Percentiles rank a stretch among this genome's conserved stretches.
These are phyloP conservation scores for Helotiales sp. DNA, from an alignment of 2,329 filamentous ascomycete genomes.

Conservation along the genomic window DNA sequence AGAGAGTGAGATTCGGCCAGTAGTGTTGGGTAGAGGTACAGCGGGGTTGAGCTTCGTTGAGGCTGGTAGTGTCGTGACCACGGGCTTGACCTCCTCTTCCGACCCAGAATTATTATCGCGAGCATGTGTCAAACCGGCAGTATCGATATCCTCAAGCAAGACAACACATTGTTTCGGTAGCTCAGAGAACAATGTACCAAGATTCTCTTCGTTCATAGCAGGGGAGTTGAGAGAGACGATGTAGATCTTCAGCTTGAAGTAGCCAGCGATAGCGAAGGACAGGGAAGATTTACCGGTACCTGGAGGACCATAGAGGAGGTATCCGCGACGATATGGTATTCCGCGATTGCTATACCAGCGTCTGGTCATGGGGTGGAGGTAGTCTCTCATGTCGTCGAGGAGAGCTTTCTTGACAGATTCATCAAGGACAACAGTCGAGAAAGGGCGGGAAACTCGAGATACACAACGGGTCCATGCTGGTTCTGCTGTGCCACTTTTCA, in stretches of 20 bases:
- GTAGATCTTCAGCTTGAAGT: conserved; percentile 71
- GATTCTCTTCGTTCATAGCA: conserved; percentile 63
- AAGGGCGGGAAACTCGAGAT: conserved; percentile 58
- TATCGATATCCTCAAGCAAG: conserved; percentile 76
- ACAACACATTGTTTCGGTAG: conserved; percentile 72
- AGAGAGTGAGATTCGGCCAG: conserved; percentile 53
- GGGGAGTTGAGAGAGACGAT: conserved; percentile 67
- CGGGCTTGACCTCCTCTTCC: conserved; percentile 15
- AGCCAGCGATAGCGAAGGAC: conserved; percentile 68
- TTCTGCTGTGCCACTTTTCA: conserved; percentile 42
- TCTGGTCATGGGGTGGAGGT: conserved; percentile 60
- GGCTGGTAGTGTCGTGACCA: conserved; percentile 21
- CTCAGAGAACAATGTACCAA: conserved; percentile 62
- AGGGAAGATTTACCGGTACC: conserved; percentile 79
- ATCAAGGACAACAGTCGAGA: conserved; percentile 65
- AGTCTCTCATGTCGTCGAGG: conserved; percentile 61
- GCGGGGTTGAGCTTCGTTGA: conserved; percentile 7
- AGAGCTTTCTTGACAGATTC: conserved; percentile 60
- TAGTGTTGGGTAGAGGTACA: conserved; percentile 4
- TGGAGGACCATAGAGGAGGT: conserved; percentile 77
- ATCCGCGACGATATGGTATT: conserved; percentile 83
- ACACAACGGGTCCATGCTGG: conserved; percentile 61
- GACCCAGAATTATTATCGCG: conserved; percentile 22
- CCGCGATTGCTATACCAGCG: conserved; percentile 84
- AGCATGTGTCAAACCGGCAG: conserved; percentile 63